Evolutionary conservation across 2,329 filamentous ascomycete species (phyloP).

Genomic region (Sclerotinia subarctica): DNA sequence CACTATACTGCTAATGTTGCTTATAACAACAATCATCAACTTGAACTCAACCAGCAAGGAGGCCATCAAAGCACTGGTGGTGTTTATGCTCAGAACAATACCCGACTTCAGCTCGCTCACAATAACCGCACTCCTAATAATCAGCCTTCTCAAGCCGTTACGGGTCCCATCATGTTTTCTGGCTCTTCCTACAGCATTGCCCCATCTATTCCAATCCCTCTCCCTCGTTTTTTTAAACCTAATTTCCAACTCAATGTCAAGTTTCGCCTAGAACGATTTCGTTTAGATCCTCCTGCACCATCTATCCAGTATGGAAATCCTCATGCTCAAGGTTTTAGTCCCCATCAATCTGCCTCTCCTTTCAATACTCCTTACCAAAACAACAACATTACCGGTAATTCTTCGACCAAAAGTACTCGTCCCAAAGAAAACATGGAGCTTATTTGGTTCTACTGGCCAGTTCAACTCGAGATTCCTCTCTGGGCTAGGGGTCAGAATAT

Average conservation of each 20-base stretch:
- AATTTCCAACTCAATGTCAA: slow-evolving; percentile 2
- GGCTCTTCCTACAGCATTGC: neutral
- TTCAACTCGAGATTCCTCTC: slow-evolving; percentile 8
- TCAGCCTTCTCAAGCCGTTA: neutral
- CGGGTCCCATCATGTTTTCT: neutral
- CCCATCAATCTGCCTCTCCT: neutral
- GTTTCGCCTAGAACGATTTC: slow-evolving; percentile 12
- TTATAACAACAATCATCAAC: neutral
- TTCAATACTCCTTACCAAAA: neutral
- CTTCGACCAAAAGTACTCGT: neutral
- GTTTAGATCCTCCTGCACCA: neutral
- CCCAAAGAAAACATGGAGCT: neutral
- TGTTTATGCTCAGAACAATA: neutral
- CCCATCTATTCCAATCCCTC: neutral
- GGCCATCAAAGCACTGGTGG: neutral
- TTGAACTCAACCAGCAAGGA: neutral
- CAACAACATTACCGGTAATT: neutral
- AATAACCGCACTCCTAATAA: neutral
- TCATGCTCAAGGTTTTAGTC: neutral
- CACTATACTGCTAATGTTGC: neutral
- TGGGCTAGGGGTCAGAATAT: slow-evolving; percentile 10
- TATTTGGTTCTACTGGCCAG: neutral
- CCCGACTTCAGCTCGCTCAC: neutral
- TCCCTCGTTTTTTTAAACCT: neutral
- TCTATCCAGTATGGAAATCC: neutral